phyloP scores from a whole-genome alignment of 768 basidiomycete genomes.

The Leccinum barrowsii region DNA sequence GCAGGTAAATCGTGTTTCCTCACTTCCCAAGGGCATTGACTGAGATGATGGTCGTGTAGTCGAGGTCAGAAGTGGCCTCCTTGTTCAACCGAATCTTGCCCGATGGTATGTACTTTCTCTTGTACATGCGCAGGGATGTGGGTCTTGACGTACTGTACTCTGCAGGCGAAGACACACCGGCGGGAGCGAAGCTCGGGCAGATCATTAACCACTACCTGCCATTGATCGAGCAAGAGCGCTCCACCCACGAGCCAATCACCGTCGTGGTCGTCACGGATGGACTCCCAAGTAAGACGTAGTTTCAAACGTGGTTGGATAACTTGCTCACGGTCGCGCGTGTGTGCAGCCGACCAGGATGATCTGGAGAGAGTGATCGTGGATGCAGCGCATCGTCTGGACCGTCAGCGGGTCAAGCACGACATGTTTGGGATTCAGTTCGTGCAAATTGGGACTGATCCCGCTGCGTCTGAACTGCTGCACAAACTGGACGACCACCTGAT shows the following conservation, averaged over 20 bases:
- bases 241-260: constrained; percentile 34
- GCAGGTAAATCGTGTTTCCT: constrained; percentile 10
- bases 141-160: neutral
- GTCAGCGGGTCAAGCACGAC: constrained; percentile 29
- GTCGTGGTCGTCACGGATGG: constrained; percentile 39
- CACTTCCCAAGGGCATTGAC: neutral
- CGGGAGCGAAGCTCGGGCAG: constrained; percentile 35
- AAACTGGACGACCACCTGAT: constrained; percentile 40
- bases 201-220: constrained; percentile 37
- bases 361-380: constrained; percentile 33
- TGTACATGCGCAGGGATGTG: neutral
- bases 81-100: constrained; percentile 27
- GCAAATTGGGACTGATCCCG: constrained; percentile 40
- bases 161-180: constrained; percentile 35
- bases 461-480: constrained; percentile 38
- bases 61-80: constrained; percentile 16
- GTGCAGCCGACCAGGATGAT: constrained; percentile 27
- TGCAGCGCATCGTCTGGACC: constrained; percentile 40
- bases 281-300: constrained; percentile 35
- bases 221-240: constrained; percentile 24
- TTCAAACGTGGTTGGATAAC: neutral
- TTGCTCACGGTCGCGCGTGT: neutral
- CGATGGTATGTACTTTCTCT: constrained; percentile 12
- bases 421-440: constrained; percentile 46
- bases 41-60: constrained; percentile 12